These are phyloP conservation scores for Sindora glabra DNA, from an alignment of 306 rosid species.

Conservation along the genomic window DNA sequence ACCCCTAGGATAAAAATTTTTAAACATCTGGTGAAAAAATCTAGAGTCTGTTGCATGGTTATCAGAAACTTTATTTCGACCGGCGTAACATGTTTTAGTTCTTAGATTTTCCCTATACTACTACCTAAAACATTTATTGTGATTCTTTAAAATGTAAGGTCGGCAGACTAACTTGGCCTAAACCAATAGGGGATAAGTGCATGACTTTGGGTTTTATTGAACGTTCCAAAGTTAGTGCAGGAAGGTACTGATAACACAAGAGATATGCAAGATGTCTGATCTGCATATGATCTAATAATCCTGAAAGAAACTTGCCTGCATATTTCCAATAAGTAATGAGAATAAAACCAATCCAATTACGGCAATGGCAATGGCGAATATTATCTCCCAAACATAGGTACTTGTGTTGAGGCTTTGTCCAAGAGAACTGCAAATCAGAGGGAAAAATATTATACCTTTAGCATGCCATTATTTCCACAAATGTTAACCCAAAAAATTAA, in stretches of 20 bases:
- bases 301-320: slow-evolving; percentile 53
- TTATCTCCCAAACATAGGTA: slow-evolving; percentile 46
- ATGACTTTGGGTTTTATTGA: not conserved
- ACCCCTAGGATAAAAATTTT: too few relatives aligned
- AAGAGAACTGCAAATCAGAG: slow-evolving; percentile 48
- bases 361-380: slow-evolving; percentile 57
- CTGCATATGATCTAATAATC: not conserved
- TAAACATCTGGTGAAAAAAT: too few relatives aligned
- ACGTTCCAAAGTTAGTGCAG: not conserved
- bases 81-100: too few relatives aligned
- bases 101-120: too few relatives aligned
- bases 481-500: too few relatives aligned
- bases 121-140: too few relatives aligned
- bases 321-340: slow-evolving; percentile 73
- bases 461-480: too few relatives aligned
- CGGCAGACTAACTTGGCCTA: too few relatives aligned
- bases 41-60: too few relatives aligned
- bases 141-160: too few relatives aligned
- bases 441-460: not conserved
- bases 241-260: not conserved
- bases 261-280: not conserved
- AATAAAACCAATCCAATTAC: slow-evolving; percentile 70
- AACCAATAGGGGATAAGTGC: too few relatives aligned
- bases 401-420: slow-evolving; percentile 80
- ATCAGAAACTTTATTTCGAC: too few relatives aligned